A percentile compares a stretch with the other conserved stretches of the same genome.
Evolutionary conservation across 2,329 filamentous ascomycete genomes (phyloP).

Genomic region (Periconia sp.): DNA sequence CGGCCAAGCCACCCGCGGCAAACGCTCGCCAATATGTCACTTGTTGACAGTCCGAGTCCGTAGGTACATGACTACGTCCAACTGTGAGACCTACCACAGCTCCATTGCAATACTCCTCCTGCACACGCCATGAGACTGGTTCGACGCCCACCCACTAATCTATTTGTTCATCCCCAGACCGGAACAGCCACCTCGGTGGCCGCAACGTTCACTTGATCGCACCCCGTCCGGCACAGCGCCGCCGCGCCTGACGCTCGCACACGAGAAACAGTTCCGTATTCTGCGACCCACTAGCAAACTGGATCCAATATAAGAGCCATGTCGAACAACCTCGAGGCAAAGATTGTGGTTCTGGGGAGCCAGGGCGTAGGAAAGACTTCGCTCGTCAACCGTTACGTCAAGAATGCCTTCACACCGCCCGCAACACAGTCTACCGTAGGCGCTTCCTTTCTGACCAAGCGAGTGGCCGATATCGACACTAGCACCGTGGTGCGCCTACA

Average conservation of each 20-base stretch:
- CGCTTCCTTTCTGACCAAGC: constrained; percentile 66
- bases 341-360: constrained; percentile 80
- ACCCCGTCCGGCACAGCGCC: constrained; percentile 1
- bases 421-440: constrained; percentile 57
- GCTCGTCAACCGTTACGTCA: constrained; percentile 77
- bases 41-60: constrained; percentile 19
- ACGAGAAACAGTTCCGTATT: too few relatives aligned
- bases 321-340: constrained; percentile 71
- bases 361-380: constrained; percentile 83
- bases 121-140: constrained; percentile 39
- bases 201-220: constrained; percentile 8
- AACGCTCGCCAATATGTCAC: constrained; percentile 28
- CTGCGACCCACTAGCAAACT: too few relatives aligned
- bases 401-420: constrained; percentile 70
- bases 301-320: constrained; percentile 21
- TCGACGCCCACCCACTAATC: constrained; percentile 23
- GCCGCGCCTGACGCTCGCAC: background rate
- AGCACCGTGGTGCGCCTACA: constrained; percentile 89
- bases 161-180: constrained; percentile 19
- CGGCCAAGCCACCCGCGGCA: constrained; percentile 39
- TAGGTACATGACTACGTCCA: constrained; percentile 15
- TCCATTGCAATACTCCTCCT: constrained; percentile 14
- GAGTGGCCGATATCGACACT: constrained; percentile 77
- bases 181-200: constrained; percentile 11
- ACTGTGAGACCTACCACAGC: constrained; percentile 18